These are phyloP conservation scores for Trichoderma sp. DNA, from an alignment of 2,329 filamentous ascomycete species.

Conservation along the genomic window DNA sequence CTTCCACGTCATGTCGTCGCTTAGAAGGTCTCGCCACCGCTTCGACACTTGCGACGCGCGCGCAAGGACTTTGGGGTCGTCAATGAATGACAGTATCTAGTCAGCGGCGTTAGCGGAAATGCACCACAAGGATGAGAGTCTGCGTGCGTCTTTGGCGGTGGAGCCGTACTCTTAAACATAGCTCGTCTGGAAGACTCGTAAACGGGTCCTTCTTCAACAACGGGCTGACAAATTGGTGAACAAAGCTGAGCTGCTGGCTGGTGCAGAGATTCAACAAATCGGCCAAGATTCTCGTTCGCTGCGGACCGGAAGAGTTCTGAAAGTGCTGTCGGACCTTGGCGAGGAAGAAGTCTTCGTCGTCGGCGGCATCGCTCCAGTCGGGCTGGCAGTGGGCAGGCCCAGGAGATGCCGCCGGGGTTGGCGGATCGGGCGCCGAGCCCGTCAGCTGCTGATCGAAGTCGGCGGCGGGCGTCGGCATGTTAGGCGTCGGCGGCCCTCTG, in stretches of 20 bases:
- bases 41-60: constrained; percentile 94
- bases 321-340: constrained; percentile 80
- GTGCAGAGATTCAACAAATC: constrained; percentile 93
- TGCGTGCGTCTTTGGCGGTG: background rate
- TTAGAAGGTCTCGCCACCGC: constrained; percentile 89
- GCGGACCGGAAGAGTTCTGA: constrained; percentile 71
- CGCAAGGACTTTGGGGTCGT: constrained; percentile 91
- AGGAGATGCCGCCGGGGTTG: constrained; percentile 66
- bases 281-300: constrained; percentile 79
- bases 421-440: constrained; percentile 64
- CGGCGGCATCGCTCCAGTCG: constrained; percentile 76
- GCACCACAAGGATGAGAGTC: background rate
- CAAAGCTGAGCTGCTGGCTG: constrained; percentile 91
- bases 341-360: constrained; percentile 81
- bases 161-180: constrained; percentile 77
- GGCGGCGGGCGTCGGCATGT: constrained; percentile 65
- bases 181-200: constrained; percentile 84
- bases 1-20: constrained; percentile 98
- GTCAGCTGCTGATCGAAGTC: constrained; percentile 65
- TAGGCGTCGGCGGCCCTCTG: constrained; percentile 65
- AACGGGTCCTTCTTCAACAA: constrained; percentile 96
- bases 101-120: background rate
- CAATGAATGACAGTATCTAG: constrained; percentile 92
- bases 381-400: constrained; percentile 63
- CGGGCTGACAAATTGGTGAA: constrained; percentile 93